These are phyloP conservation scores for Xylaria sp. DNA, from an alignment of 2,329 filamentous ascomycete species.

Conservation along the genomic window DNA sequence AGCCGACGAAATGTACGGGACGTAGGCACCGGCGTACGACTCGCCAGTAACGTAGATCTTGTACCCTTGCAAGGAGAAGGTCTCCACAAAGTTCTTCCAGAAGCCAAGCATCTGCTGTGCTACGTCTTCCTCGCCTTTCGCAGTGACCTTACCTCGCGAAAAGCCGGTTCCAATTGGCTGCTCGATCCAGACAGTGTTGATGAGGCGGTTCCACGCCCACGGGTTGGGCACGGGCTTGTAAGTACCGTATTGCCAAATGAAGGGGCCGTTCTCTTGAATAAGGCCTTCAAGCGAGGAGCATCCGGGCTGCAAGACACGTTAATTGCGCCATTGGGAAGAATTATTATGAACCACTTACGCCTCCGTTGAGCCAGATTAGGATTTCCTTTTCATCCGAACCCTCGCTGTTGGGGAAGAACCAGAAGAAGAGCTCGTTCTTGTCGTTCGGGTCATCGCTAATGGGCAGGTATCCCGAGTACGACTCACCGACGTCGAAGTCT, in stretches of 20 bases:
- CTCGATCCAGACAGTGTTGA: slow-evolving; percentile 73
- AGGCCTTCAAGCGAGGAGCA: slow-evolving; percentile 62
- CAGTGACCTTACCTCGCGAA: slow-evolving; percentile 57
- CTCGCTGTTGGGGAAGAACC: slow-evolving; percentile 50
- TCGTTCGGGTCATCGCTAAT: slow-evolving; percentile 42
- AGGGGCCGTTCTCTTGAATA: slow-evolving; percentile 72
- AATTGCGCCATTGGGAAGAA: background rate
- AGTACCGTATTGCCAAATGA: slow-evolving; percentile 66
- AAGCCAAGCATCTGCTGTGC: slow-evolving; percentile 71
- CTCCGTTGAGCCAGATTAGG: slow-evolving; percentile 48
- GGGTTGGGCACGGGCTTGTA: slow-evolving; percentile 58
- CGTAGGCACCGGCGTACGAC: slow-evolving; percentile 48
- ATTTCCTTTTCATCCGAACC: slow-evolving; percentile 44
- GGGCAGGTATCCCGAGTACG: slow-evolving; percentile 53
- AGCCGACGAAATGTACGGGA: slow-evolving; percentile 51
- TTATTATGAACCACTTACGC: slow-evolving; percentile 31
- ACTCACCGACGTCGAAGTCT: slow-evolving; percentile 56
- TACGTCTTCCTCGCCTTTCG: slow-evolving; percentile 61
- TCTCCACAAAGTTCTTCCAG: slow-evolving; percentile 55
- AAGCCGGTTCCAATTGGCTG: slow-evolving; percentile 66
- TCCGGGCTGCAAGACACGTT: slow-evolving; percentile 39
- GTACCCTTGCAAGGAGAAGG: slow-evolving; percentile 48
- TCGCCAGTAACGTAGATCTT: slow-evolving; percentile 53
- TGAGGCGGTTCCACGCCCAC: slow-evolving; percentile 70
- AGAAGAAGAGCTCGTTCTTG: slow-evolving; percentile 47